Evolutionary conservation across 805 yeast species (phyloP), one percentile per base, ranked within the genome.

Genomic region (Saccharomycodes ludwigii): DNA sequence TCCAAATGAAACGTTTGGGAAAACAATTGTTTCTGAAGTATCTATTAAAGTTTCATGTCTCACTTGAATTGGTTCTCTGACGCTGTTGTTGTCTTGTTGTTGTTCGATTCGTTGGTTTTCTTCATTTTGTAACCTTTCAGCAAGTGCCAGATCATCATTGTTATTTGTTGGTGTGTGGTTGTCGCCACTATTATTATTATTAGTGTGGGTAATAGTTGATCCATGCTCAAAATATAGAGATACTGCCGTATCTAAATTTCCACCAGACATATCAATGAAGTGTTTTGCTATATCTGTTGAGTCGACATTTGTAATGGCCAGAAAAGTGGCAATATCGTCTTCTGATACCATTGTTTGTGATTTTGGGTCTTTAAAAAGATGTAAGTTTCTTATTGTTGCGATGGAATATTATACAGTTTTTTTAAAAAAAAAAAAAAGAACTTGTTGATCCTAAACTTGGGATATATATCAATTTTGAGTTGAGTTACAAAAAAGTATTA

Each of bases 231-330:
- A 76, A 54, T 60, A 91, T 27, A 91, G 60, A 10, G 84, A 73
- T 6, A 91, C 81, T 0, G 98, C 97, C 14, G 73, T 69, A 35
- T 86, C 94, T 21, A 88, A 50, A 50, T 83, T 72, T 28, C 73
- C 73, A 30, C 77, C 85, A 4, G 88, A 68, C 59, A 88, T 74
- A 17, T 77, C 85, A 14, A 91, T 53, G 48, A 77, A 91, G 42
- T 77, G 83, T 32, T 65, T 59, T 1, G 97, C 97, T 9, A 69
- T 58, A 4, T 64, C 65, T 1, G 69, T 65, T 48, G 80, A 88
- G 2, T 72, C 65, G 2, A 73, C 71, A 15, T 83, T 80, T 0
- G 97, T 85, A 33, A 91, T 76, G 24, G 88, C 86, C 53, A 86
- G 62, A 54, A 91, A 91, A 15, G 76, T 70, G 15, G 80, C 76